Percentiles rank a stretch among this genome's conserved stretches.
phyloP scores from a whole-genome alignment of 352 stramenopile species.

The Phytophthora cajani region DNA sequence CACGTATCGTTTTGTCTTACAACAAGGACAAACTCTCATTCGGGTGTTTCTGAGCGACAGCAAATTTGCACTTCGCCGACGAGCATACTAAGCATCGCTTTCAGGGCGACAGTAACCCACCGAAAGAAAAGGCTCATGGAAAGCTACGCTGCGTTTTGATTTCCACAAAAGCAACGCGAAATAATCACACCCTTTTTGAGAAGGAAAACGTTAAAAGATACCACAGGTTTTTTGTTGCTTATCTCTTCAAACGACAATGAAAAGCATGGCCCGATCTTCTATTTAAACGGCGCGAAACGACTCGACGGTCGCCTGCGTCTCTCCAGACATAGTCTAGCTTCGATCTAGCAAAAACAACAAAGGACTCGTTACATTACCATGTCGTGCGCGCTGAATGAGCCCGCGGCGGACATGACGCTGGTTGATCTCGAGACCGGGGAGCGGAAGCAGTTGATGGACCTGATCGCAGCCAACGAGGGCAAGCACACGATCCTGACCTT shows the following conservation, averaged over 20 bases:
- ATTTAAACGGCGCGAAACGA: conserved; percentile 7
- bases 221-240: not conserved
- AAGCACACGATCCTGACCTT: conserved; percentile 61
- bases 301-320: conserved; percentile 7
- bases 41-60: no score
- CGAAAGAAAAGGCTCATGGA: not conserved
- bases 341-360: not conserved
- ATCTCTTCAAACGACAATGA: not conserved
- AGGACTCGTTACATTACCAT: conserved; percentile 25
- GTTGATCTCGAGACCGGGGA: conserved; percentile 64
- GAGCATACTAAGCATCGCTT: not conserved
- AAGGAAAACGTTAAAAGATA: not conserved
- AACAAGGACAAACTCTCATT: no score
- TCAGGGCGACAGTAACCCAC: not conserved
- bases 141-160: not conserved
- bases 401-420: conserved; percentile 52
- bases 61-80: no score
- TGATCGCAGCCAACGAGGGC: conserved; percentile 39
- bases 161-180: not conserved
- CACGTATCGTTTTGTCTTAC: no score
- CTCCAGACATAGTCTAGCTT: conserved; percentile 1
- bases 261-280: not conserved
- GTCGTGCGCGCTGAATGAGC: conserved; percentile 58
- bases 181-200: not conserved
- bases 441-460: conserved; percentile 36